Evolutionary conservation across 179 eudicot species (phyloP), one percentile per base, ranked within the genome.

Genomic region (Beta corolliflora): DNA sequence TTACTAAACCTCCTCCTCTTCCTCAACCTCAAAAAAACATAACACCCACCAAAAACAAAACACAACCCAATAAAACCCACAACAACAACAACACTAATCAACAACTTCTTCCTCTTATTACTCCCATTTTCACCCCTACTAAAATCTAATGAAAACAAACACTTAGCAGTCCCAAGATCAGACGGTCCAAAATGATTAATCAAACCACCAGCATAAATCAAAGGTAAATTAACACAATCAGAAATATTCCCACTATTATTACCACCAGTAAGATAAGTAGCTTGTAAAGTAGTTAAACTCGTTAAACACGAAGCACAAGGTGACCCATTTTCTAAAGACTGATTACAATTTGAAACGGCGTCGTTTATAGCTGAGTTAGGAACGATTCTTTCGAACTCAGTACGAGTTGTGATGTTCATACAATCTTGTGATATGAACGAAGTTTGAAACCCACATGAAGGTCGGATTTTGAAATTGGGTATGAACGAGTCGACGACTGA

Each of bases 251-350:
- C 93, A 21, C 71, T 15, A 0, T 89, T 80, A 0, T 74, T 19
- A 0, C 93, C 93, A 13, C 29, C 29, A 14, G 69, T 85, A n/a
- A 95, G 79, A 50, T 92, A 87, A 0, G 91, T 75, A 0, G 93
- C 93, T 79, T 84, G 95, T 31, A 91, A 66, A 15, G 68, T 76
- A 2, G 89, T 84, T 0, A 92, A 72, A 65, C 87, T 82, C 8
- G 91, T 85, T 19, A 94, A 86, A 73, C 97, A 95, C 5, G 97
- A 66, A 11, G 98, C 94, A 67, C 99, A 95, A 0, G 93, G 88
- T 2, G 97, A 83, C 44, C 81, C 80, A 70, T 86, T 86, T 23
- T 46, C 84, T 12, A 94, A 77, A 0, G 92, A 84, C 83, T 94
- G 97, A 54, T 91, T 90, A 25, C 99, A 95, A n/a, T 88, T 83